Percentiles rank a stretch among this genome's conserved stretches.
These are phyloP conservation scores for Bruguiera parviflora DNA, from an alignment of 345 rosid species.

Conservation along the genomic window DNA sequence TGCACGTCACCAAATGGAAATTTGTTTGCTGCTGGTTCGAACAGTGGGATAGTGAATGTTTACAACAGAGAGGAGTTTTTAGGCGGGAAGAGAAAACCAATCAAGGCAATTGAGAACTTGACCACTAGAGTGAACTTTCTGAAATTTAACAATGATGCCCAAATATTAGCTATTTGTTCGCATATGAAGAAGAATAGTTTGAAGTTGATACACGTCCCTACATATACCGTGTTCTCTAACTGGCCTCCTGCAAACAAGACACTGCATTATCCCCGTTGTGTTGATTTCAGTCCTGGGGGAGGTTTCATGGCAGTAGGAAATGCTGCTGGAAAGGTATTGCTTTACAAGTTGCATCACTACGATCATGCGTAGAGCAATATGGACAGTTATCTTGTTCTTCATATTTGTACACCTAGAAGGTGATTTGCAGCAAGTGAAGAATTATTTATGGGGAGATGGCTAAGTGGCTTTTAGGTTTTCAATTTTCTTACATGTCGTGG, in stretches of 20 bases:
- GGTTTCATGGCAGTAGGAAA: conserved; percentile 93
- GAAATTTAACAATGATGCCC: conserved; percentile 82
- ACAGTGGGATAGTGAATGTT: conserved; percentile 78
- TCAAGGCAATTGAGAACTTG: conserved; percentile 73
- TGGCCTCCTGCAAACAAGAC: conserved; percentile 64
- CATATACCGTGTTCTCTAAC: conserved; percentile 69
- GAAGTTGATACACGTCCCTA: conserved; percentile 69
- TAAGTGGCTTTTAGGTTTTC: too few species aligned
- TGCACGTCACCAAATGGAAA: conserved; percentile 56
- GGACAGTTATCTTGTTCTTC: background rate
- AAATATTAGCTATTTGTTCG: conserved; percentile 77
- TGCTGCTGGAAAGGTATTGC: conserved; percentile 74
- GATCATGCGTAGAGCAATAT: conserved; percentile 48
- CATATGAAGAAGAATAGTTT: conserved; percentile 67
- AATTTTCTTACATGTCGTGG: too few species aligned
- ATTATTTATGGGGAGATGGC: too few species aligned
- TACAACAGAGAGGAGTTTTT: conserved; percentile 74
- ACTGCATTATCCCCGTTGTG: conserved; percentile 65
- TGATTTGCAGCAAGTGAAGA: background rate
- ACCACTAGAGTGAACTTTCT: conserved; percentile 69
- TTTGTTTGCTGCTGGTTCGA: conserved; percentile 83
- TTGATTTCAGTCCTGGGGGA: conserved; percentile 91
- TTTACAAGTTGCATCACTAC: conserved; percentile 85
- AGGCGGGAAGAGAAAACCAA: conserved; percentile 79
- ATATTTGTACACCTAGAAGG: background rate